A percentile compares a stretch with the other conserved stretches of the same genome.
Evolutionary conservation across 345 rosid genomes (phyloP).

Genomic region (Ailanthus altissimus): DNA sequence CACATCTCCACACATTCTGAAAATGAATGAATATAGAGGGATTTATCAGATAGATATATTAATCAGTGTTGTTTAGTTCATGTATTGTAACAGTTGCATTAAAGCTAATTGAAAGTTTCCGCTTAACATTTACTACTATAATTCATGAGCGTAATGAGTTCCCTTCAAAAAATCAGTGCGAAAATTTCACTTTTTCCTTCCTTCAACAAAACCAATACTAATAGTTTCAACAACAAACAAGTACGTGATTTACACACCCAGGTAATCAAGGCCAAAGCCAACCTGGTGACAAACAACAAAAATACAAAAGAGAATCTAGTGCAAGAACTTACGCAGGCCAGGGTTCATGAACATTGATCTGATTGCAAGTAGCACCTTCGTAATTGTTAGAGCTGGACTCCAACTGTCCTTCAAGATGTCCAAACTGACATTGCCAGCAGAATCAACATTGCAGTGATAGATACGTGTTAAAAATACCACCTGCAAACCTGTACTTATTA

Average conservation of each 20-base stretch:
- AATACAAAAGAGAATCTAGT: not conserved
- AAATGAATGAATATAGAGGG: too few species aligned
- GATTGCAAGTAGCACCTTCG: slow-evolving; percentile 73
- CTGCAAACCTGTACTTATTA: slow-evolving; percentile 41
- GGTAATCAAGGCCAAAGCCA: too few species aligned
- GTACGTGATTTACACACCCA: not conserved
- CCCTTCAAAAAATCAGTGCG: too few species aligned
- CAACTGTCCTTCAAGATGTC: slow-evolving; percentile 78
- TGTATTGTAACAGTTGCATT: too few species aligned
- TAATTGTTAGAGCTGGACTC: slow-evolving; percentile 93
- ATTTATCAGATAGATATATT: too few species aligned
- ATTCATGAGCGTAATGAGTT: too few species aligned
- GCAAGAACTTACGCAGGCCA: slow-evolving; percentile 55
- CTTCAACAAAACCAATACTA: too few species aligned
- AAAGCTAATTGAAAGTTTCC: too few species aligned
- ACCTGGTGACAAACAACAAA: not conserved
- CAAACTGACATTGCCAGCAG: slow-evolving; percentile 64
- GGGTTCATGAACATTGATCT: slow-evolving; percentile 80
- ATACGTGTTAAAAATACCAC: slow-evolving; percentile 83
- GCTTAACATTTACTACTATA: too few species aligned
- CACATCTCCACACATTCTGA: too few species aligned
- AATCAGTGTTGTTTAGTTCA: too few species aligned
- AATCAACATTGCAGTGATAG: slow-evolving; percentile 89
- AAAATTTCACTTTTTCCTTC: too few species aligned
- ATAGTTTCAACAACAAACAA: not conserved